Conservation (phyloP, 208 protist species). For the Wallacemonas sp. region DNA sequence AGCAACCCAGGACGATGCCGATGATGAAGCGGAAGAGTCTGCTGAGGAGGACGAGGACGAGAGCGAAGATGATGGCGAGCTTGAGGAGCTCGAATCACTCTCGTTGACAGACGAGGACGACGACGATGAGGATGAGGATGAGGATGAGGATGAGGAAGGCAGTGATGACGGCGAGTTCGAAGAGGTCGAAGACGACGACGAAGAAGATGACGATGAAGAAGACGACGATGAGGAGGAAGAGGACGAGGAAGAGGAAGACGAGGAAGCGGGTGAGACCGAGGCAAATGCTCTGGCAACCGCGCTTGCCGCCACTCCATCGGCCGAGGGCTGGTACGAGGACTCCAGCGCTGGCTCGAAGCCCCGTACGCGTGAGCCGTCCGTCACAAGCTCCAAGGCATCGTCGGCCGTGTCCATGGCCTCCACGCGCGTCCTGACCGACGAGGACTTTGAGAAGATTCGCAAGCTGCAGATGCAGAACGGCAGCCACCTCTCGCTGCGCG, state of each 20-base stretch:
- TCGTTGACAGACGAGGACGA: slow-evolving; percentile 20
- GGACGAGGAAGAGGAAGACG: slow-evolving; percentile 31
- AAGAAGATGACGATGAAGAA: slow-evolving; percentile 30
- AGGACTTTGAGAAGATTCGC: slow-evolving; percentile 84
- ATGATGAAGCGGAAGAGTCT: slow-evolving; percentile 12
- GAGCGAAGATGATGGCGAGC: slow-evolving; percentile 10
- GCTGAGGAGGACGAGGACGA: slow-evolving; percentile 16
- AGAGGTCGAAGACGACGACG: slow-evolving; percentile 43
- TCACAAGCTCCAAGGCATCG: slow-evolving; percentile 33
- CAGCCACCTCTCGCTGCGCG: slow-evolving; percentile 70
- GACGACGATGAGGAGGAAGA: slow-evolving; percentile 28
- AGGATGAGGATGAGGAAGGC: slow-evolving; percentile 26
- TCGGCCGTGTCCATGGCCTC: slow-evolving; percentile 46
- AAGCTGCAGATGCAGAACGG: slow-evolving; percentile 70
- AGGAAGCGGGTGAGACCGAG: slow-evolving; percentile 20
- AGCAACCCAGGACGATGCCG: background rate
- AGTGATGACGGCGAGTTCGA: slow-evolving; percentile 26
- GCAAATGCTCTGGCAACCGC: slow-evolving; percentile 8
- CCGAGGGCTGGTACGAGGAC: slow-evolving; percentile 78
- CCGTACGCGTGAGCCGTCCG: slow-evolving; percentile 27
- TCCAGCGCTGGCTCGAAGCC: slow-evolving; percentile 21
- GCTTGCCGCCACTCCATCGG: slow-evolving; percentile 12
- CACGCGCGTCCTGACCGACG: slow-evolving; percentile 75
- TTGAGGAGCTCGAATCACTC: background rate
- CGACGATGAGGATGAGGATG: slow-evolving; percentile 23